Base-by-base conservation (phyloP, 2,329 filamentous ascomycete species). In the Xylariaceae sp. region DNA sequence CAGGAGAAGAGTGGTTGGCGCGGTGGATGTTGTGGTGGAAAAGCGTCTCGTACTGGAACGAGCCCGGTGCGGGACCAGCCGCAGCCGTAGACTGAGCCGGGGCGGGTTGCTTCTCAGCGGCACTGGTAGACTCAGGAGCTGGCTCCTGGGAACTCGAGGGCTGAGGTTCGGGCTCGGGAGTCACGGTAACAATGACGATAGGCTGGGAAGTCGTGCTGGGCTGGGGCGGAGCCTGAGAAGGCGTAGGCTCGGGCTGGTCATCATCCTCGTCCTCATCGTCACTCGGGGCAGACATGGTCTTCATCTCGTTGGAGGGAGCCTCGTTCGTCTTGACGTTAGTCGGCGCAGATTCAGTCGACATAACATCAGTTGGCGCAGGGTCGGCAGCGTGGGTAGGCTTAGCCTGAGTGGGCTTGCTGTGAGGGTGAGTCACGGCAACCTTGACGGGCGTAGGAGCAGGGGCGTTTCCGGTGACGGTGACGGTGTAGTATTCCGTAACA, bases 21-120 rank as follows among this genome's bases (percentile, higher is more conserved):
- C 94, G 92, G 77, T 94, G 90, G 56, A 88, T 69, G 78, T 97
- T 97, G 86, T 97, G 94, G 72, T 90, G 84, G 68, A 86, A 79
- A 53, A 93, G 68, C 53, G 81, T 80, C 11, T 75, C 71, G 58
- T 72, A 72, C 59, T 68, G 41, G 60, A 78, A 75, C 56, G 73
- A 65, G 23, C 60, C 53, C 39, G 59, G n/a, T 3, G 50, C 59
- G 50, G 47, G 9, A 56, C 55, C 50, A 53, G 61, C 53, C 17
- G 53, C 34, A 34, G n/a, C 51, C 37, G 37, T 41, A 41, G 37
- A 10, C 37, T 41, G 9, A 41, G 11, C 37, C 37, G 37, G 37
- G 7, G 37, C 37, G 37, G 37, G 37, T 41, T 41, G 39, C 37
- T 57, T 51, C 11, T 55, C 37, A 37, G n/a, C 23, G 39, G 50